phyloP scores from a whole-genome alignment of 768 basidiomycete genomes.

The Russula virescens region DNA sequence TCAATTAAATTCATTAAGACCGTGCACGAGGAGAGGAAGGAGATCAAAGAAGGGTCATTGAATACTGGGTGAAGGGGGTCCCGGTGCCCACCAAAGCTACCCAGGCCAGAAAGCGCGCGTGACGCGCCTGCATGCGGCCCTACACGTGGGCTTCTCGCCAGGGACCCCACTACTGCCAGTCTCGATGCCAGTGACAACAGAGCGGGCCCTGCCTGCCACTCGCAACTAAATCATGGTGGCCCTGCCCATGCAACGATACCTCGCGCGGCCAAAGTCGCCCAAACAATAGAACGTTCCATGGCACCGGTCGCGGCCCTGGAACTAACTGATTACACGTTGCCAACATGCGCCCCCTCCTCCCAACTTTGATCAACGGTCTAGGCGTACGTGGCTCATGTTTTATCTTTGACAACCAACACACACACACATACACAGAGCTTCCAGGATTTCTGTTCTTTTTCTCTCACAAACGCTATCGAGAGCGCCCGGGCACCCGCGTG shows the following conservation, averaged over 20 bases:
- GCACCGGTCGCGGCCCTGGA: background rate
- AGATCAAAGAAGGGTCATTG: no score
- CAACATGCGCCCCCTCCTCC: background rate
- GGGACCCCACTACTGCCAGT: background rate
- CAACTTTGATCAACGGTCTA: background rate
- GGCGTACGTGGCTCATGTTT: background rate
- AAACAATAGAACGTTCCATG: background rate
- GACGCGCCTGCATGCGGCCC: background rate
- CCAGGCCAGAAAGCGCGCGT: background rate
- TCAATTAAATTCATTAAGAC: no score
- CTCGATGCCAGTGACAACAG: background rate
- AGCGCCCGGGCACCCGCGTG: background rate
- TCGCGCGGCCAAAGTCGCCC: background rate
- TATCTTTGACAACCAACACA: background rate
- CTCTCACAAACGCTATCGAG: background rate
- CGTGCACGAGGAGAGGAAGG: no score
- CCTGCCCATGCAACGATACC: background rate
- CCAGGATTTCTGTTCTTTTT: background rate
- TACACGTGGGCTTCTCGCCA: background rate
- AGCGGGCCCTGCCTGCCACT: no score
- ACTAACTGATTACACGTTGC: background rate
- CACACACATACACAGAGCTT: no score
- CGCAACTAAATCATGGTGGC: no score
- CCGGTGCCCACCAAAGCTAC: no score
- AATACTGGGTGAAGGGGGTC: no score